These are phyloP conservation scores for Cyberlindnera mississippiensis DNA, from an alignment of 805 yeast genomes.

Conservation along the genomic window DNA sequence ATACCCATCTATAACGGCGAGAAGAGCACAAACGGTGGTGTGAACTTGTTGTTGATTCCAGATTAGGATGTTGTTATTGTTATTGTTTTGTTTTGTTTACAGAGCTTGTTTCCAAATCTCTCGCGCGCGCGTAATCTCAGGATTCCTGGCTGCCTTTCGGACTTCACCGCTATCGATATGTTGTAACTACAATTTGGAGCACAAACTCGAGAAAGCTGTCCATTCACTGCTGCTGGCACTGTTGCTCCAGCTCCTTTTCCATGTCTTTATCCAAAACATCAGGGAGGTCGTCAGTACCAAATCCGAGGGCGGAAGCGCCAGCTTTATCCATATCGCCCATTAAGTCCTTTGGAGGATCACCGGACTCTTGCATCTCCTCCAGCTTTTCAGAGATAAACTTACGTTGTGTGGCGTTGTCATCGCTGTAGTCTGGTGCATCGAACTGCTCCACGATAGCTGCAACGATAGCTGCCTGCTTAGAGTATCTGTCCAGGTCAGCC, in stretches of 20 bases:
- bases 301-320: constrained; percentile 38
- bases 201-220: too few relatives aligned
- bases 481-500: constrained; percentile 50
- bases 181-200: too few relatives aligned
- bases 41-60: too few relatives aligned
- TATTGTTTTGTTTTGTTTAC: too few relatives aligned
- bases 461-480: constrained; percentile 59
- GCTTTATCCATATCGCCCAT: constrained; percentile 50
- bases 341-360: constrained; percentile 77
- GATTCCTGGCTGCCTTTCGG: too few relatives aligned
- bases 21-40: too few relatives aligned
- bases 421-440: constrained; percentile 66
- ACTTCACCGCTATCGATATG: too few relatives aligned
- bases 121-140: too few relatives aligned
- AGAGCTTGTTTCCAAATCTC: too few relatives aligned
- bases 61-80: too few relatives aligned
- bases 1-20: too few relatives aligned
- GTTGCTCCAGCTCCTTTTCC: constrained; percentile 57
- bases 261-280: constrained; percentile 32
- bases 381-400: constrained; percentile 53
- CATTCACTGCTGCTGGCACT: constrained; percentile 35
- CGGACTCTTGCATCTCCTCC: constrained; percentile 68
- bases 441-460: constrained; percentile 58
- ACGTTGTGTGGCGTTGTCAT: constrained; percentile 37
- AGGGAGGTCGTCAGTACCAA: constrained; percentile 51